Conservation (phyloP, 2,329 filamentous ascomycete species). For the Talaromyces atroroseus region DNA sequence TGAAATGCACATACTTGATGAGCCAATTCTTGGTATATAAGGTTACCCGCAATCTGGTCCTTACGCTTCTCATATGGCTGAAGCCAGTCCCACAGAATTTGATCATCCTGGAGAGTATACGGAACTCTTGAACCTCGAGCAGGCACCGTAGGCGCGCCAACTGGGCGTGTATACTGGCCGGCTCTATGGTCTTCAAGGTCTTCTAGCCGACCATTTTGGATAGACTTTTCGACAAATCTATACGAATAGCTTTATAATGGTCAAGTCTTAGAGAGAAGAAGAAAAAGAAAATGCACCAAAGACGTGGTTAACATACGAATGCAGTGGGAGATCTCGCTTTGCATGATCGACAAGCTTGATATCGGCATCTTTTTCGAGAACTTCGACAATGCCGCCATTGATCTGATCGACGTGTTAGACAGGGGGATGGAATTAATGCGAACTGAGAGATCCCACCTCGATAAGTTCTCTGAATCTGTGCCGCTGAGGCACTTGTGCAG, state of each 20-base stretch:
- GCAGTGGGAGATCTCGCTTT: conserved; percentile 44
- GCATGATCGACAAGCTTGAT: conserved; percentile 55
- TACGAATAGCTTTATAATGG: conserved; percentile 46
- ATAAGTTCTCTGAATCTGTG: conserved; percentile 45
- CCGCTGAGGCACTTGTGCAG: conserved; percentile 50
- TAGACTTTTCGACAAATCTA: conserved; percentile 52
- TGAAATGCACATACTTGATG: conserved; percentile 25
- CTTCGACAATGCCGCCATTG: conserved; percentile 52
- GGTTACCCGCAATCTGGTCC: conserved; percentile 34
- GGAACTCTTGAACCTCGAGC: conserved; percentile 26
- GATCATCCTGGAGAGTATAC: conserved; percentile 43
- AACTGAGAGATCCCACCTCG: conserved; percentile 23
- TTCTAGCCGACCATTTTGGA: conserved; percentile 45
- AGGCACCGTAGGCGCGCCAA: conserved; percentile 37
- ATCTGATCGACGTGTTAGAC: conserved; percentile 23
- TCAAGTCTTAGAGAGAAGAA: not conserved
- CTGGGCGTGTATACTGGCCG: conserved; percentile 43
- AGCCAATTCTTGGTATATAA: conserved; percentile 42
- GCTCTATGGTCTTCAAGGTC: conserved; percentile 45
- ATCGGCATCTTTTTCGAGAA: conserved; percentile 52
- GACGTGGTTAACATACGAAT: conserved; percentile 36
- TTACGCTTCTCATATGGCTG: conserved; percentile 28
- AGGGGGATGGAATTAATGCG: not conserved
- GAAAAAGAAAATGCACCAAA: not conserved
- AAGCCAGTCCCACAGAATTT: conserved; percentile 41